Conservation (phyloP, 2,329 filamentous ascomycete genomes). For the Clarireedia hainanense region DNA sequence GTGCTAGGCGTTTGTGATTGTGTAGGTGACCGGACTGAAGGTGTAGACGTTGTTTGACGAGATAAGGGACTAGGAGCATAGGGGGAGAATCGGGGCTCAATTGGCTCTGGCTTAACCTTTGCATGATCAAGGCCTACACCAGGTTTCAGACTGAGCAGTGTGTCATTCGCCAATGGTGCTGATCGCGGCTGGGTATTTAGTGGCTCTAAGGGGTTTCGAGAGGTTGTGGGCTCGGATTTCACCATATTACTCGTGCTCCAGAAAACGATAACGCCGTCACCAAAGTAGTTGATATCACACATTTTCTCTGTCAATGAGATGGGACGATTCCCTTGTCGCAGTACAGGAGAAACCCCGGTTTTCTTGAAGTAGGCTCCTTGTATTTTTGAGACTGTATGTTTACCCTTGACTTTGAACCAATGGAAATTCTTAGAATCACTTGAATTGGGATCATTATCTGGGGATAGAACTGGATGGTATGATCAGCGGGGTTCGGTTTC, state of each 20-base stretch:
- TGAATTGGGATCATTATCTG: not conserved
- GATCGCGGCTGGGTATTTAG: not conserved
- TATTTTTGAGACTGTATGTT: conserved; percentile 7
- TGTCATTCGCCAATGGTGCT: not conserved
- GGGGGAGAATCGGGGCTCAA: not conserved
- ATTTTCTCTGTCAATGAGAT: not conserved
- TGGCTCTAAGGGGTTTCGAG: not conserved
- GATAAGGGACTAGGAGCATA: not conserved
- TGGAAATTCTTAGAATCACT: not conserved
- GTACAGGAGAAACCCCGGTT: not conserved
- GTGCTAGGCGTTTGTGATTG: not conserved
- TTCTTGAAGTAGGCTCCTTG: not conserved
- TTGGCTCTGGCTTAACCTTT: not conserved
- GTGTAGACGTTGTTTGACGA: not conserved
- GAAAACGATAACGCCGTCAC: conserved; percentile 2
- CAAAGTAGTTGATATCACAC: conserved; percentile 2
- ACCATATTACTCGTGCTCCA: not conserved
- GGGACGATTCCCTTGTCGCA: not conserved
- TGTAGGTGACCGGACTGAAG: not conserved
- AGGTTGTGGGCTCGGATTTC: not conserved
- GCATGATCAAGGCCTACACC: not conserved
- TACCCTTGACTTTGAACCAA: conserved; percentile 9
- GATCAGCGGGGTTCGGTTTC: not conserved
- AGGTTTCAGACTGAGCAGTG: not conserved
- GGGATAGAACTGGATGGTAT: not conserved